Evolutionary conservation across 257 asterid genomes (phyloP).

Genomic region (Nicotiana sylvestris): DNA sequence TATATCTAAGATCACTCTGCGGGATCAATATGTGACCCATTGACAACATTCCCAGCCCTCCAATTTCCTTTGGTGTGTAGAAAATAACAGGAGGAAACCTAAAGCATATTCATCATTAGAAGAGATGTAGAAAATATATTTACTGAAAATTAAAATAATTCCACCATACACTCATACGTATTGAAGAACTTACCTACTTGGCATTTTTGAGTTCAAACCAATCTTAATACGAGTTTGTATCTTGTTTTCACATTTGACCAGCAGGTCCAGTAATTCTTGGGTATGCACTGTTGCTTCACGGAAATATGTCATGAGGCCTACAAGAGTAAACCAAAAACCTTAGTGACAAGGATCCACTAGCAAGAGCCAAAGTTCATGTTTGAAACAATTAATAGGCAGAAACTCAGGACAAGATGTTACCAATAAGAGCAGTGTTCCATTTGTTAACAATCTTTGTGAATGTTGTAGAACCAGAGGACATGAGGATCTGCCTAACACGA

Average conservation of each 20-base stretch:
- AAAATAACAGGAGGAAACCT: conserved; percentile 99
- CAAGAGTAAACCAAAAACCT: conserved; percentile 8
- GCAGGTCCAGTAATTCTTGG: conserved; percentile 85
- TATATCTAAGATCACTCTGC: conserved; percentile 91
- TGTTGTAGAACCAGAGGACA: conserved; percentile 99
- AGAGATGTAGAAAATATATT: neutral
- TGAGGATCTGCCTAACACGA: conserved; percentile 93
- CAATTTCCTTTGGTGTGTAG: conserved; percentile 98
- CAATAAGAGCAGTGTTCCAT: conserved; percentile 98
- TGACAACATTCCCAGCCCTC: conserved; percentile 97
- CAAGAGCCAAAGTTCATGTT: neutral
- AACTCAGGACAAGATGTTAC: conserved; percentile 30
- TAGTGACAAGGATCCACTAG: conserved; percentile 18
- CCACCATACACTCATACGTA: neutral
- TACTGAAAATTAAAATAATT: neutral
- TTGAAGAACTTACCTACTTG: conserved; percentile 64
- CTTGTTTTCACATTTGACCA: conserved; percentile 94
- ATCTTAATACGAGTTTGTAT: conserved; percentile 97
- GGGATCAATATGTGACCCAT: conserved; percentile 99
- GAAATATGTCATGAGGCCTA: conserved; percentile 98
- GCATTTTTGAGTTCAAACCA: conserved; percentile 97
- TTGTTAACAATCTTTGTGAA: conserved; percentile 98
- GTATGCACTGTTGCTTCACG: conserved; percentile 99
- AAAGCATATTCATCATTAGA: conserved; percentile 6
- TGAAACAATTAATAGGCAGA: neutral